Evolutionary conservation across 345 rosid species (phyloP).

Genomic region (Pugionium dolabratum): DNA sequence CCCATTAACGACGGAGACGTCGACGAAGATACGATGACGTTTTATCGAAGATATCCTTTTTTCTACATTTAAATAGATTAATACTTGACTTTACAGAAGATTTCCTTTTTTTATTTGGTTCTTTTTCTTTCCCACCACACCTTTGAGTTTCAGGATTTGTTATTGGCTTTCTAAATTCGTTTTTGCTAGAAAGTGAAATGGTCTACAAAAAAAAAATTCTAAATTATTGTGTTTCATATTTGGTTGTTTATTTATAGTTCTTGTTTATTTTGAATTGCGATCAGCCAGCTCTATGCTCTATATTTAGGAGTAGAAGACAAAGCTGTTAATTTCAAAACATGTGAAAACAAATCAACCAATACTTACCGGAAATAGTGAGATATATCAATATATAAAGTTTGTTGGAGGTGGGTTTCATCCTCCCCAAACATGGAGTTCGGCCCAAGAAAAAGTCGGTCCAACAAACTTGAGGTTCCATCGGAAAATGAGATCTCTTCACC

Average conservation of each 20-base stretch:
- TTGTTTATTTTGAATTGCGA: slow-evolving; percentile 19
- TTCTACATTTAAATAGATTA: slow-evolving; percentile 15
- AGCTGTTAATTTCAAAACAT: slow-evolving; percentile 25
- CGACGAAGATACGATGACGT: slow-evolving; percentile 22
- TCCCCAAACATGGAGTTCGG: too few species aligned
- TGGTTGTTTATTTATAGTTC: slow-evolving; percentile 31
- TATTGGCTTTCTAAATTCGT: slow-evolving; percentile 17
- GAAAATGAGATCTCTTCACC: too few species aligned
- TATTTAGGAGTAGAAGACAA: slow-evolving; percentile 22
- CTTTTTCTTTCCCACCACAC: too few species aligned
- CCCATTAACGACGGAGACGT: slow-evolving; percentile 52
- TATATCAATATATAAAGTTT: too few species aligned
- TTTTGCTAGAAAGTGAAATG: slow-evolving; percentile 14
- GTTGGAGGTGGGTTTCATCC: too few species aligned
- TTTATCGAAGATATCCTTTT: background rate
- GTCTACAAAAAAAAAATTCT: slow-evolving; percentile 10
- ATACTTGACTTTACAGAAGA: too few species aligned
- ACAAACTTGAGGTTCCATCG: too few species aligned
- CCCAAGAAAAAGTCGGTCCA: too few species aligned
- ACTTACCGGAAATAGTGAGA: slow-evolving; percentile 22
- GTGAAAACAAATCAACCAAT: slow-evolving; percentile 21
- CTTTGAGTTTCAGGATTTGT: slow-evolving; percentile 14
- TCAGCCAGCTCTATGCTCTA: slow-evolving; percentile 35
- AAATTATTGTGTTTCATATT: slow-evolving; percentile 31
- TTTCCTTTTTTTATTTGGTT: too few species aligned